Evolutionary conservation across 2,329 filamentous ascomycete genomes (phyloP), one percentile per base, ranked within the genome.

Genomic region (Fusarium palustre): DNA sequence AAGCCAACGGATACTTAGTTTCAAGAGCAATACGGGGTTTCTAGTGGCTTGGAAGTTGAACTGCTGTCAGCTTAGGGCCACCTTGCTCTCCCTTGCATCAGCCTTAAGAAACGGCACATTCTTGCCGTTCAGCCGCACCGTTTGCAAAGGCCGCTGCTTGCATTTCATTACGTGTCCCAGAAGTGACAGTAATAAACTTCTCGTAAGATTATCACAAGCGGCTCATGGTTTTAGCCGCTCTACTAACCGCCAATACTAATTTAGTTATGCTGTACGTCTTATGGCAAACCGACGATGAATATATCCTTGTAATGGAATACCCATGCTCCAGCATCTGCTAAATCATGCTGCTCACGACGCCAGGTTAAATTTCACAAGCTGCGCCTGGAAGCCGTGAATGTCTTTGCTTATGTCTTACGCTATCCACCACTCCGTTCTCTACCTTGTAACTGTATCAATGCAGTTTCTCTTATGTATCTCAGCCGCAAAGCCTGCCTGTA

Each of bases 71-170:
- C 24, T n/a, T 30, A 16, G 36, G 13, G 42, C 12, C 28, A 15
- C 31, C 13, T 36, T 22, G 33, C 7, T 25, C 31, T 34, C 43
- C 49, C 33, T 63, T 34, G 43, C 22, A 36, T 52, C n/a, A 22
- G 15, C 22, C 31, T 13, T 10, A 15, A 20, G 7, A 18, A 25
- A 20, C 45, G 45, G 46, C 24, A 59, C 11, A 16, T 41, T 38
- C 36, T 10, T 65, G 59, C 54, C 46, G 62, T 12, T 43, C 22
- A 64, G 28, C 36, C 38, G 20, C 46, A 36, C 25, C 30, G 20
- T 41, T 41, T 24, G 22, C 30, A 16, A 28, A 25, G n/a, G 13
- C 22, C n/a, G 31, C 55, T 31, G 7, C 7, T 30, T 6, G 25
- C 18, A 25, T 20, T 3, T 6, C 9, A 43, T n/a, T 25, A 43